Base-by-base conservation (phyloP, 768 basidiomycete species). In the Asterophora parasitica region DNA sequence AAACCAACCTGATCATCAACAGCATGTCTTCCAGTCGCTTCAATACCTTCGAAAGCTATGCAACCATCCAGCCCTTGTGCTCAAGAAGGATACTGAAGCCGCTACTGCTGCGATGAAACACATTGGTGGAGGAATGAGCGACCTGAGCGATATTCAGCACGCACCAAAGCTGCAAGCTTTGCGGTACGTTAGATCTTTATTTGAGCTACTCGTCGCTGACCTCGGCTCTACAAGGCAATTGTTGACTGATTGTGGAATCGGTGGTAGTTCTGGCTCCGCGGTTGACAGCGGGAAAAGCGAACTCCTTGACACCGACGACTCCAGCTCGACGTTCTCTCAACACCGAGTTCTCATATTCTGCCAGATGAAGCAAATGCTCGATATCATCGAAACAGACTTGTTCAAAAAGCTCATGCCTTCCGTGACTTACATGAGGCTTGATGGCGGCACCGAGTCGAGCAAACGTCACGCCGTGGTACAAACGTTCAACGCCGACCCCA, bases 291-390 rank as follows among this genome's bases (percentile, higher is more conserved):
- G 76, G 16, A 88, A 90, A 65, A 81, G 79, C 51, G 86, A 90
- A 55, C 63, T 80, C 12, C 77, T 76, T 28, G 84, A 89, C 50
- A 72, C 77, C 0, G 65, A 78, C 10, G 76, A 77, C n/a, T 61
- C 68, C 19, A 73, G 70, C 34, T 79, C 75, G 1, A 61, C 79
- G 19, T 88, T 93, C 61, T 89, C 95, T 16, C 94, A 95, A 57
- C 96, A 99, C 62, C 90, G 96, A n/a, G 94, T 95, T 46, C 81
- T 99, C 54, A 95, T 99, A 58, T 99, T 99, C 71, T 98, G 95
- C 60, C 96, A 99, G 70, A 91, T 97, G 82, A 96, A 97, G 65
- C 89, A 92, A 64, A 99, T 98, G 96, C 78, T 99, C 42, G 91
- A 99, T 64, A 87, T 98, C 62, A 94, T 99, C 58, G 94, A 98